These are phyloP conservation scores for Amanita inopinata DNA, from an alignment of 768 basidiomycete species.

Conservation along the genomic window DNA sequence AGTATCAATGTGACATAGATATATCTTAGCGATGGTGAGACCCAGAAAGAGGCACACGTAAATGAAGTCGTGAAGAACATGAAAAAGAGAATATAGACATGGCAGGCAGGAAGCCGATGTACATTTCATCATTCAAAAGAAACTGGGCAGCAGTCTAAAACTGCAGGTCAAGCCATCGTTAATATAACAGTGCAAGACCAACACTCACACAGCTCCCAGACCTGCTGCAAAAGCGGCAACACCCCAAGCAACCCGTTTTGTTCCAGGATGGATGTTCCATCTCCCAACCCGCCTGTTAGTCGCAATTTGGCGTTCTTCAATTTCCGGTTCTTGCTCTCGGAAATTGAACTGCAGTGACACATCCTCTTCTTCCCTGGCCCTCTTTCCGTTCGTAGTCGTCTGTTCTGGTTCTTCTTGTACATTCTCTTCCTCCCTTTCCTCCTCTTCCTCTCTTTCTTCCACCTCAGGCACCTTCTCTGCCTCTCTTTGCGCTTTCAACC, in stretches of 20 bases:
- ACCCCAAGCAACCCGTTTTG: conserved; percentile 78
- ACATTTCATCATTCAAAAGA: conserved; percentile 38
- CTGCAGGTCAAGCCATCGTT: not conserved
- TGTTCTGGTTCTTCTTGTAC: conserved; percentile 30
- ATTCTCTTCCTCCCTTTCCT: conserved; percentile 32
- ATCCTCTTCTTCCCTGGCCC: conserved; percentile 45
- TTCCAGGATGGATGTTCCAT: conserved; percentile 51
- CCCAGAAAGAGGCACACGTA: conserved; percentile 12
- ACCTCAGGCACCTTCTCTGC: conserved; percentile 19
- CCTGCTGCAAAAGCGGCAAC: conserved; percentile 77
- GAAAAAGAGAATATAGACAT: not conserved
- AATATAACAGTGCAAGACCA: conserved; percentile 14
- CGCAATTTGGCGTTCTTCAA: conserved; percentile 38
- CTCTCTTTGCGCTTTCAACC: conserved; percentile 57
- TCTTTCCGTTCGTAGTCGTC: conserved; percentile 31
- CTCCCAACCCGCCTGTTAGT: conserved; percentile 56
- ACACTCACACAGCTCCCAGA: conserved; percentile 72
- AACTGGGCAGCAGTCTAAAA: conserved; percentile 47
- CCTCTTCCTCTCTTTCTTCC: conserved; percentile 17
- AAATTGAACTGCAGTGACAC: conserved; percentile 45
- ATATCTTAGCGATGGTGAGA: conserved; percentile 1
- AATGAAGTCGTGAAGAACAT: conserved; percentile 8
- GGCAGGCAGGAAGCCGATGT: too few relatives aligned
- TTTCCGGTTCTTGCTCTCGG: conserved; percentile 65
- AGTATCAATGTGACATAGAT: conserved; percentile 9